Base-by-base conservation (phyloP, 768 basidiomycete species). In the Leccinum obscurum region DNA sequence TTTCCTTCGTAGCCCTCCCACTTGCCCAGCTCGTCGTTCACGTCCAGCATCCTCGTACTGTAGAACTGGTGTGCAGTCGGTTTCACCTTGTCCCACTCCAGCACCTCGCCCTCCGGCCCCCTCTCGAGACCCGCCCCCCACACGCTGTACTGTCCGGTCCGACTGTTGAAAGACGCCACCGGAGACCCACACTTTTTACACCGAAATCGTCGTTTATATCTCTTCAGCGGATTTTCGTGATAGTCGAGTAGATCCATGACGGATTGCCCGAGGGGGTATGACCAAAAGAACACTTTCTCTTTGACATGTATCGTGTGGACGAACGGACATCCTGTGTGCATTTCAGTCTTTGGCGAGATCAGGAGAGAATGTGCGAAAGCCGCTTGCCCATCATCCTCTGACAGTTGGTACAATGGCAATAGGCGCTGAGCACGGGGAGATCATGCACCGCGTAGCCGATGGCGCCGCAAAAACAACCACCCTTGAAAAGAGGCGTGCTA, bases 351-450 rank as follows among this genome's bases (percentile, higher is more conserved):
- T 11, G 20, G 11, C 22, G 8, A 28, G 3, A 15, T 22, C 17
- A 28, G 28, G 5, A 51, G 7, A 49, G 35, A 17, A 55, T 32
- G 3, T 15, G 55, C 44, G 37, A 30, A 28, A 52, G 61, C n/a
- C 9, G n/a, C 76, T 59, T 67, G 82, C 86, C 84, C 63, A 74
- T 83, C 54, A 88, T 68, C 44, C 81, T 76, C 70, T 89, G 88
- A 66, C 89, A 90, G n/a, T 80, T 70, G 4, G 84, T 85, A 67
- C 89, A 90, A 66, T 90, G 89, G 62, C 86, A 89, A 66, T 84
- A 89, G 6, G 84, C 86, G 62, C 82, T 83, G 35, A 84, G 72
- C 4, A 82, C 63, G 0, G 87, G 85, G 35, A 68, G 70, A 2
- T 82, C 83, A 11, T 69, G 70, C 2, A 85, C 76, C 52, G 75